A percentile compares a stretch with the other conserved stretches of the same genome.
Conservation (phyloP, 768 basidiomycete genomes). For the Lyophyllum shimeji region DNA sequence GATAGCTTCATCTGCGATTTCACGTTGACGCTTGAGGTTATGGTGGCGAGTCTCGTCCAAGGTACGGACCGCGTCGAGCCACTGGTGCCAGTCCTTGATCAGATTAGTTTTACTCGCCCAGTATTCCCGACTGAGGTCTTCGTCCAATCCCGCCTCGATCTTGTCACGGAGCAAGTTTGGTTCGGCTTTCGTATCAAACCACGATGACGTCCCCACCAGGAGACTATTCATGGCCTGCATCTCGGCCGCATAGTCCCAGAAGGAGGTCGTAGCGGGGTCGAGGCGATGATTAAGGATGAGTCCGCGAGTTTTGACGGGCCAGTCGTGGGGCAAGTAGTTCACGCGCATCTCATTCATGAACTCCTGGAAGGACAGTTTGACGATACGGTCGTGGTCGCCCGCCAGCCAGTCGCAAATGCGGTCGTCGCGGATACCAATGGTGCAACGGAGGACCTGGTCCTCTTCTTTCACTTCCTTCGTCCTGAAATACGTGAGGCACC, state of each 20-base stretch:
- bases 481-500: neutral
- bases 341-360: constrained; percentile 12
- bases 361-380: constrained; percentile 8
- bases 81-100: neutral
- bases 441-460: neutral
- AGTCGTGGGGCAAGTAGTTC: constrained; percentile 16
- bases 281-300: neutral
- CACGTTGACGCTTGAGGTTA: neutral
- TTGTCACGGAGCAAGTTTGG: constrained; percentile 11
- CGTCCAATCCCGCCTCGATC: constrained; percentile 18
- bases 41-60: neutral
- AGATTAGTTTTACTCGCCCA: constrained; percentile 1
- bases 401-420: constrained; percentile 10
- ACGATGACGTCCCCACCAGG: neutral
- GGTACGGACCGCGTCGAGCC: neutral
- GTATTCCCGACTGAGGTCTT: constrained; percentile 7
- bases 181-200: constrained; percentile 8
- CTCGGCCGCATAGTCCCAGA: constrained; percentile 16
- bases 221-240: constrained; percentile 16
- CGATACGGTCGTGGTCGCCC: constrained; percentile 4
- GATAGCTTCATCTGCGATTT: neutral
- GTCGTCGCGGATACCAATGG: constrained; percentile 1
- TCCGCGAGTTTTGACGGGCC: constrained; percentile 10
- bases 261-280: neutral
- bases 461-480: neutral